Base-by-base conservation (phyloP, 192 early-diverging fungal genomes). In the Backusella mclennaniae region DNA sequence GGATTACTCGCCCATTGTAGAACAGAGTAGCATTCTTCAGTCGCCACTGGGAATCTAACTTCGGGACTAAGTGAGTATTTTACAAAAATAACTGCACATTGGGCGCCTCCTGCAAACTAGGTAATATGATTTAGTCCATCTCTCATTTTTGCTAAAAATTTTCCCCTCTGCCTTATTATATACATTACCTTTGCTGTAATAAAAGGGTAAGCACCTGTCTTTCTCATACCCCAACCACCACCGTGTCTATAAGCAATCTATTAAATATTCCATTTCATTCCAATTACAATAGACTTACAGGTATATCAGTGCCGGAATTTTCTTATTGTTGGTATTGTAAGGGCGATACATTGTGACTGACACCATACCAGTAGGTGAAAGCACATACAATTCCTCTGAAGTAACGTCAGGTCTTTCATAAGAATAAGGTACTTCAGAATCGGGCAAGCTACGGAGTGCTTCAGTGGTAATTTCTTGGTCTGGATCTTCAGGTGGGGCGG, bases 61-160 rank as follows among this genome's bases (percentile, higher is more conserved):
- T 78, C 77, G 1, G 77, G 77, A 72, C 69, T 72, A 11, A 71
- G 42, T 44, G 70, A 29, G 17, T 78, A 78, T 49, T 78, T 52
- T 39, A 78, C 77, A 66, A 73, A 78, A 14, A 78, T 39, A 12
- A 73, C 36, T 6, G 70, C 59, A 46, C 69, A 73, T 29, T 69
- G 21, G 15, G 67, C 49, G 6, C 36, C 66, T 12, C n/a, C 35
- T 33, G 67, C 73, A 14, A 79, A 31, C 70, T 71, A 71, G 7
- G 8, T 63, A 8, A 23, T 23, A 11, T 26, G 56, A 4, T 63
- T 56, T 12, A 63, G 56, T 29, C 23, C 26, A 5, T 56, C 2
- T 26, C 21, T 9, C 53, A 53, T 53, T 53, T 2, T 53, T 23
- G 11, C 21, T 11, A 23, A 56, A 56, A 26, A 56, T 3, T 11